Evolutionary conservation across 2,329 filamentous ascomycete genomes (phyloP).

Genomic region (Pleomassaria siparia): DNA sequence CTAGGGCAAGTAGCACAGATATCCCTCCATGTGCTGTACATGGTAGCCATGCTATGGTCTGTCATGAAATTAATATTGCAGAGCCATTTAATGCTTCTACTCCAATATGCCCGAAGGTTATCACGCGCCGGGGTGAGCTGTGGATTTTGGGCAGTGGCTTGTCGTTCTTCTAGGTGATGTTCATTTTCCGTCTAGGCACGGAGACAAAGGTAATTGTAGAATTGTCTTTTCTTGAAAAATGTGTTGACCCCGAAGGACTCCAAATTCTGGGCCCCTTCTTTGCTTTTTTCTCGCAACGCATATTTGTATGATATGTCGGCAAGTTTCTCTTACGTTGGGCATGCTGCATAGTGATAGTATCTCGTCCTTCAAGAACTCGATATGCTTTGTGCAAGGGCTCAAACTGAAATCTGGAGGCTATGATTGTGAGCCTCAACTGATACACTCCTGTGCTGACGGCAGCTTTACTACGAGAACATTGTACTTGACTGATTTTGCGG

Average conservation of each 20-base stretch:
- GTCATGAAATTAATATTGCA: conserved; percentile 64
- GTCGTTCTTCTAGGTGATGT: conserved; percentile 70
- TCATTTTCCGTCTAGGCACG: conserved; percentile 69
- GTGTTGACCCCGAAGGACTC: conserved; percentile 72
- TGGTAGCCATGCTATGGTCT: conserved; percentile 59
- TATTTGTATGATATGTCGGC: conserved; percentile 58
- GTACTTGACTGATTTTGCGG: conserved; percentile 55
- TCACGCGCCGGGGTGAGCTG: conserved; percentile 62
- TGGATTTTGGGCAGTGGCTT: conserved; percentile 65
- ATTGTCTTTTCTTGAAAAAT: conserved; percentile 68
- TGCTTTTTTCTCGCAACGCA: conserved; percentile 48
- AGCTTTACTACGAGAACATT: conserved; percentile 48
- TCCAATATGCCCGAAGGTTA: conserved; percentile 69
- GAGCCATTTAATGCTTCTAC: conserved; percentile 64
- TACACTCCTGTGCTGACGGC: too few relatives aligned
- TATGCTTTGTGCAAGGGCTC: conserved; percentile 47
- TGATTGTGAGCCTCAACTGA: not conserved
- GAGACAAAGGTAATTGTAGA: conserved; percentile 68
- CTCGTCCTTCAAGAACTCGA: conserved; percentile 51
- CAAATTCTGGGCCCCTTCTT: conserved; percentile 59
- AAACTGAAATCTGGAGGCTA: conserved; percentile 49
- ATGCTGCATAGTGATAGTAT: conserved; percentile 49
- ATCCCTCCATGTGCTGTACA: conserved; percentile 64
- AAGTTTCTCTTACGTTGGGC: conserved; percentile 43
- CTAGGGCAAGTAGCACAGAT: conserved; percentile 67